phyloP scores from a whole-genome alignment of 2,329 filamentous ascomycete species.

The Ascocoryne sarcoides region DNA sequence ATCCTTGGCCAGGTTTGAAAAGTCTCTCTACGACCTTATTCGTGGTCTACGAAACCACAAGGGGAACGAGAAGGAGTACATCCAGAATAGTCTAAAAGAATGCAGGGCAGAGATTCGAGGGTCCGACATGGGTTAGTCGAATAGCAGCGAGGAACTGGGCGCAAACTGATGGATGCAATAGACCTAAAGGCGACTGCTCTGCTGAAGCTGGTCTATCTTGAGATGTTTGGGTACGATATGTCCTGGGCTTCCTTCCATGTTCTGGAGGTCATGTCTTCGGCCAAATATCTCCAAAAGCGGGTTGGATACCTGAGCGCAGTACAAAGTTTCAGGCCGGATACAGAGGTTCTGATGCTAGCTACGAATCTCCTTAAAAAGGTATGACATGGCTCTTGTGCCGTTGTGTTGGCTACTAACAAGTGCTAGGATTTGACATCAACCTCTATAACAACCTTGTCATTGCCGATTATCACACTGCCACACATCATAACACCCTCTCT shows the following conservation, averaged over 20 bases:
- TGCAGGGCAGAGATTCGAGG: slow-evolving; percentile 87
- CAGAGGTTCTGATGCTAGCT: slow-evolving; percentile 93
- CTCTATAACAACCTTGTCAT: slow-evolving; percentile 66
- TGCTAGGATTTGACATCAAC: slow-evolving; percentile 63
- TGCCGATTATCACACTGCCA: slow-evolving; percentile 84
- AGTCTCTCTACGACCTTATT: slow-evolving; percentile 98
- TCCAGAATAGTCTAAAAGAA: slow-evolving; percentile 88
- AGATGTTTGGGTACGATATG: slow-evolving; percentile 99
- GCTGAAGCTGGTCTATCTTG: slow-evolving; percentile 91
- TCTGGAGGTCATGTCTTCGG: slow-evolving; percentile 95
- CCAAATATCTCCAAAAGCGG: slow-evolving; percentile 90
- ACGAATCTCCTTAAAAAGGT: slow-evolving; percentile 96
- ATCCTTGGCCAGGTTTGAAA: slow-evolving; percentile 72
- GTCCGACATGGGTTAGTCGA: slow-evolving; percentile 76
- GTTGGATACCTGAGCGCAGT: slow-evolving; percentile 92
- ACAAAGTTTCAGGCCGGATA: slow-evolving; percentile 91
- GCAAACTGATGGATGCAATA: slow-evolving; percentile 28
- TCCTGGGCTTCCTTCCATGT: slow-evolving; percentile 99
- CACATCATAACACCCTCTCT: slow-evolving; percentile 91
- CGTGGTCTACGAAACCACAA: slow-evolving; percentile 92
- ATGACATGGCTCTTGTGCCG: slow-evolving; percentile 2
- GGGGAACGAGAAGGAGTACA: slow-evolving; percentile 89
- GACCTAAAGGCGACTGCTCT: slow-evolving; percentile 95
- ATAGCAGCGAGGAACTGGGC: not conserved
- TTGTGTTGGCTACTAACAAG: slow-evolving; percentile 8